phyloP scores from a whole-genome alignment of 192 early-diverging fungal species.

The Allomyces javanicus region DNA sequence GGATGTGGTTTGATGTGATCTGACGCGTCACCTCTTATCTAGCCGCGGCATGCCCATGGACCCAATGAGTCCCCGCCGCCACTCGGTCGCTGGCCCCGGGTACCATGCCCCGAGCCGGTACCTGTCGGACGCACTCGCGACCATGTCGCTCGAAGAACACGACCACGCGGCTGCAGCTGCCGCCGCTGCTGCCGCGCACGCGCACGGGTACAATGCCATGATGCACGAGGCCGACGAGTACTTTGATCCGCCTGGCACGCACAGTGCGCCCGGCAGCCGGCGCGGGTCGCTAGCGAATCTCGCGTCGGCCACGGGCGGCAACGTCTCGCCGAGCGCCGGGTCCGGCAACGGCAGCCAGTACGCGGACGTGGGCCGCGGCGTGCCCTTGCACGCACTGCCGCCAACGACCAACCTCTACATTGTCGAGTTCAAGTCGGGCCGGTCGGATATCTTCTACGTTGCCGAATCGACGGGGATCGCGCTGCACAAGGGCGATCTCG shows the following conservation, averaged over 20 bases:
- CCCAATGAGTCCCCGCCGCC: neutral
- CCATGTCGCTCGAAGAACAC: neutral
- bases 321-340: neutral
- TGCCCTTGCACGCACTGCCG: slow-evolving; percentile 22
- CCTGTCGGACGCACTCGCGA: neutral
- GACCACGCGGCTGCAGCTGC: neutral
- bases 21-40: neutral
- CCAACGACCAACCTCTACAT: slow-evolving; percentile 44
- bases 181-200: neutral
- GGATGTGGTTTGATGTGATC: too few species aligned
- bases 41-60: neutral
- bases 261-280: too few species aligned
- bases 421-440: slow-evolving; percentile 74
- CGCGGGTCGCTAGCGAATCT: too few species aligned
- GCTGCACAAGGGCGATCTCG: slow-evolving; percentile 47
- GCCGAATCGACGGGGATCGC: slow-evolving; percentile 21
- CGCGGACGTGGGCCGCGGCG: slow-evolving; percentile 19
- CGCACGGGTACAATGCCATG: neutral
- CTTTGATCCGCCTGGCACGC: neutral
- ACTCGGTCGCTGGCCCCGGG: neutral
- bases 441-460: slow-evolving; percentile 64
- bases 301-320: too few species aligned
- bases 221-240: neutral
- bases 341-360: neutral
- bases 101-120: neutral